A percentile compares a stretch with the other conserved stretches of the same genome.
These are phyloP conservation scores for Daedaleopsis sinensis DNA, from an alignment of 768 basidiomycete genomes.

Conservation along the genomic window DNA sequence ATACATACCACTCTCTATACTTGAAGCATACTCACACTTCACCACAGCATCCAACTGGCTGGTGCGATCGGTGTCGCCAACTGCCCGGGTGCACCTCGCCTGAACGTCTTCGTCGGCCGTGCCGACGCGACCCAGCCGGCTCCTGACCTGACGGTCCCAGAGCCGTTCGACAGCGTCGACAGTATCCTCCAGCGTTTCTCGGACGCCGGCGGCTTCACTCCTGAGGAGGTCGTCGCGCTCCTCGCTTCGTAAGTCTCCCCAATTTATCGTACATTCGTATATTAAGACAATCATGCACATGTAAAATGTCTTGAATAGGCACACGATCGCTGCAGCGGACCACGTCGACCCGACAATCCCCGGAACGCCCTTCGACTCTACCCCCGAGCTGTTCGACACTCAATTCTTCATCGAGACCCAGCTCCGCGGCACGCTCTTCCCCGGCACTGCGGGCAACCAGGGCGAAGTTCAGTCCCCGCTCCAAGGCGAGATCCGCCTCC, in stretches of 20 bases:
- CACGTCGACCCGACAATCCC: conserved; percentile 30
- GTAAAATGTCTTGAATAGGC: background rate
- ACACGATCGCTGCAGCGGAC: conserved; percentile 31
- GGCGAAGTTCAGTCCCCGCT: conserved; percentile 36
- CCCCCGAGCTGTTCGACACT: conserved; percentile 31
- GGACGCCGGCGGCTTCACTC: conserved; percentile 27
- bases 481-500: conserved; percentile 37
- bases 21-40: too few relatives aligned
- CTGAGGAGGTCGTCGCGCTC: conserved; percentile 27
- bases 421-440: conserved; percentile 32
- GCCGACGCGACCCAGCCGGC: conserved; percentile 23
- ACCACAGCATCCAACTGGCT: conserved; percentile 24
- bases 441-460: conserved; percentile 31
- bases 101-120: conserved; percentile 40
- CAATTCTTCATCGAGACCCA: conserved; percentile 35
- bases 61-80: conserved; percentile 22
- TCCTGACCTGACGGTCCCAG: conserved; percentile 26
- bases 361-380: conserved; percentile 34
- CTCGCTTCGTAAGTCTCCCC: conserved; percentile 15
- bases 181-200: conserved; percentile 27
- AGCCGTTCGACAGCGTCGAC: conserved; percentile 30
- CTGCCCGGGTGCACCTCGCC: conserved; percentile 40
- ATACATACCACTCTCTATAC: too few relatives aligned
- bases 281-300: too few relatives aligned
- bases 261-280: too few relatives aligned